phyloP scores from a whole-genome alignment of 2,329 filamentous ascomycete genomes.

The Exophiala sp. region DNA sequence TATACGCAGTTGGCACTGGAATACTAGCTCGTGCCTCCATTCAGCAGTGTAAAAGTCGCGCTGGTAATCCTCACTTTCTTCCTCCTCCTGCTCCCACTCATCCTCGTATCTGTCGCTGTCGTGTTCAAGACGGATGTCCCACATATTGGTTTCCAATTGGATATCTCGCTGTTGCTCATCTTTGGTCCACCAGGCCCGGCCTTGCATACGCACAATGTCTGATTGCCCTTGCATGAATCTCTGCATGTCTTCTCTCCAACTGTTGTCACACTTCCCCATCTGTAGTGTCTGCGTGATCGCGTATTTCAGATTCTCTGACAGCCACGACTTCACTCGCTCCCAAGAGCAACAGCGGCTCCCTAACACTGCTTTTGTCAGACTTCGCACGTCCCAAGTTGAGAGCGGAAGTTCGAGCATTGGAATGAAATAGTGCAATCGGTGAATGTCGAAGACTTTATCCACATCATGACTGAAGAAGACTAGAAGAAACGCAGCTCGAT shows the following conservation, averaged over 20 bases:
- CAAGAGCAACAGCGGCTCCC: slow-evolving; percentile 9
- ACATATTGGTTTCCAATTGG: slow-evolving; percentile 1
- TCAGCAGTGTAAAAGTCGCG: background rate
- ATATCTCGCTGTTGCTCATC: background rate
- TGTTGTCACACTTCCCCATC: background rate
- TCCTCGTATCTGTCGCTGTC: background rate
- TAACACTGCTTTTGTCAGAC: slow-evolving; percentile 11
- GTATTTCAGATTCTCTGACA: background rate
- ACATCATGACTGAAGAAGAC: slow-evolving; percentile 9
- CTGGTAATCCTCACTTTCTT: background rate
- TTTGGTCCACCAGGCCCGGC: background rate
- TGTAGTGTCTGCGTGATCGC: background rate
- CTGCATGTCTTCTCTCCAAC: background rate
- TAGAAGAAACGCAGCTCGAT: slow-evolving; percentile 6
- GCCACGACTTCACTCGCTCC: slow-evolving; percentile 5
- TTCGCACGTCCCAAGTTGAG: slow-evolving; percentile 7
- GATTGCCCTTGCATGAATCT: background rate
- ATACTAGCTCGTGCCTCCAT: slow-evolving; percentile 1
- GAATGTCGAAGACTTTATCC: slow-evolving; percentile 3
- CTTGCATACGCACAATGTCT: background rate
- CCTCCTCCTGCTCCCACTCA: background rate
- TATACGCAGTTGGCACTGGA: slow-evolving; percentile 7
- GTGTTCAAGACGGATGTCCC: background rate
- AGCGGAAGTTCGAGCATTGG: slow-evolving; percentile 3
- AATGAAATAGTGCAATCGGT: slow-evolving; percentile 2